phyloP scores from a whole-genome alignment of 1,284 basidiomycete species.

The Ganoderma sinense region DNA sequence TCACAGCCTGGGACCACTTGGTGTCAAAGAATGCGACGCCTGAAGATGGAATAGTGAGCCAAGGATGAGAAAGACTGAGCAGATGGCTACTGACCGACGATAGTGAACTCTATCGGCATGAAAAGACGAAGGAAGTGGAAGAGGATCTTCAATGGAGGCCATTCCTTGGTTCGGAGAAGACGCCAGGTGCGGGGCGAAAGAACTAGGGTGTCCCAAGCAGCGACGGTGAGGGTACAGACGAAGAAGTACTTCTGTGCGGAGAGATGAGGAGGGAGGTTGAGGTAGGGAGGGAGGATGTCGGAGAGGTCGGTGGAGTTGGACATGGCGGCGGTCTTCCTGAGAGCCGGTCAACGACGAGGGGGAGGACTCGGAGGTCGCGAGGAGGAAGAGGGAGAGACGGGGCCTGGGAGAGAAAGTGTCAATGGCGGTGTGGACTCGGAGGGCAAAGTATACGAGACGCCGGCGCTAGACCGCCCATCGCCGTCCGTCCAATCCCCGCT shows the following conservation, averaged over 20 bases:
- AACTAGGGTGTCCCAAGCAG: slow-evolving; percentile 86
- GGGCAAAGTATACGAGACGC: slow-evolving; percentile 18
- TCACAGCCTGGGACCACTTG: slow-evolving; percentile 61
- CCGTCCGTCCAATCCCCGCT: not conserved
- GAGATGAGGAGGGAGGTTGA: slow-evolving; percentile 76
- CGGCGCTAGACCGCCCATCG: slow-evolving; percentile 20
- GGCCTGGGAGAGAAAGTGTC: slow-evolving; percentile 17
- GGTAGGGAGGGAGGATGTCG: slow-evolving; percentile 56
- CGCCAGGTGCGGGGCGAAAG: slow-evolving; percentile 80
- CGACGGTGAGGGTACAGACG: slow-evolving; percentile 85
- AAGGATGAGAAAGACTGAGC: not conserved
- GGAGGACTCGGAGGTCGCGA: slow-evolving; percentile 8
- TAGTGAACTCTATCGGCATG: slow-evolving; percentile 79
- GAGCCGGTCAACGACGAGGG: slow-evolving; percentile 9
- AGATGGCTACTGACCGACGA: slow-evolving; percentile 62
- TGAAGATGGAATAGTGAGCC: slow-evolving; percentile 37
- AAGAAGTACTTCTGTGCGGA: slow-evolving; percentile 87
- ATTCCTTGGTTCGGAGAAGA: slow-evolving; percentile 69
- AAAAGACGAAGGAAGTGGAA: slow-evolving; percentile 77
- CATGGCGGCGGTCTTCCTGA: slow-evolving; percentile 32
- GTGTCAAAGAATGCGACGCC: slow-evolving; percentile 86
- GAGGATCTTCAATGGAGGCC: slow-evolving; percentile 79
- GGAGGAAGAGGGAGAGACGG: slow-evolving; percentile 13
- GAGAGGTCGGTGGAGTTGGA: slow-evolving; percentile 35
- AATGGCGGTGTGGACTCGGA: not conserved